A percentile compares a stretch with the other conserved stretches of the same genome.
Conservation (phyloP, 83 land plant species). For the Picea engelmannii region DNA sequence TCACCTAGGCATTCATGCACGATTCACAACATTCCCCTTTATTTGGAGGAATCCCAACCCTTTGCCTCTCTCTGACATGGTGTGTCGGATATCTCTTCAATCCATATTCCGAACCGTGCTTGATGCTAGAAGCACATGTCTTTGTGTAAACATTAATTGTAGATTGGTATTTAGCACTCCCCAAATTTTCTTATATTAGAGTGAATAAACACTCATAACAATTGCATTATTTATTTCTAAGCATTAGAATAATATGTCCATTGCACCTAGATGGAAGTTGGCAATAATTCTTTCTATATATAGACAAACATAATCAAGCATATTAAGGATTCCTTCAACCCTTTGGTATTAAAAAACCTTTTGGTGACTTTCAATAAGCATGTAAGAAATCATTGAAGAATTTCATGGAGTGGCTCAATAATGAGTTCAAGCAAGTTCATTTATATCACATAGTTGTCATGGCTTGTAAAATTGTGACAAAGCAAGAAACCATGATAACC, state of each 20-base stretch:
- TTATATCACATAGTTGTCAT: constrained; percentile 68
- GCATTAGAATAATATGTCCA: constrained; percentile 63
- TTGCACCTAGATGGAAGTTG: constrained; percentile 52
- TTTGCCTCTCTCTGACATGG: too few relatives aligned
- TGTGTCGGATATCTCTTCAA: too few relatives aligned
- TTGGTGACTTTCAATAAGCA: constrained; percentile 59
- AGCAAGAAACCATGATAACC: constrained; percentile 84
- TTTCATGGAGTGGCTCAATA: constrained; percentile 41
- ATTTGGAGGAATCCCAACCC: too few relatives aligned
- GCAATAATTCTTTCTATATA: constrained; percentile 65
- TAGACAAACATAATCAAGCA: constrained; percentile 81
- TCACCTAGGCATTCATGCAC: too few relatives aligned
- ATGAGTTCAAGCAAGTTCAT: constrained; percentile 52
- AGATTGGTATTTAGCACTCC: constrained; percentile 77
- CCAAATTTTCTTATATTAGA: constrained; percentile 60
- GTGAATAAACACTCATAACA: constrained; percentile 1
- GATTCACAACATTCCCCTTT: too few relatives aligned
- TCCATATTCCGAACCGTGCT: too few relatives aligned
- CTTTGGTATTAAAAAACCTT: constrained; percentile 71
- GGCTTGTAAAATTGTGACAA: constrained; percentile 77
- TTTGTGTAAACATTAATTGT: constrained; percentile 44
- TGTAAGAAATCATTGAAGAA: constrained; percentile 69
- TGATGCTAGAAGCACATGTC: too few relatives aligned
- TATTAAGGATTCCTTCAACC: constrained; percentile 68
- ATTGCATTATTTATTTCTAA: constrained; percentile 26